Percentiles rank a stretch among this genome's conserved stretches.
Conservation (phyloP, 148 eudicot genomes). For the Selenicereus undatus region DNA sequence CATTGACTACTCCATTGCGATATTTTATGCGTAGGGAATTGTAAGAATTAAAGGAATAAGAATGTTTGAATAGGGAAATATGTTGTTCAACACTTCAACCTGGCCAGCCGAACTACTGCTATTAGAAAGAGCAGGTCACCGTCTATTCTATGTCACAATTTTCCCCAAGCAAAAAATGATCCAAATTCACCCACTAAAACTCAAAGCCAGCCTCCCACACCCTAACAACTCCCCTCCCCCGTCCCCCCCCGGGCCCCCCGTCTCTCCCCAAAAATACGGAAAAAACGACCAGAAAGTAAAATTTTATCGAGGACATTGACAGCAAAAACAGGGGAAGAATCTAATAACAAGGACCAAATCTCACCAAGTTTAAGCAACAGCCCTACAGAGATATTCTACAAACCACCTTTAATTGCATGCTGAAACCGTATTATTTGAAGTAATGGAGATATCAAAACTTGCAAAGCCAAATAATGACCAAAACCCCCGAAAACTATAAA, state of each 20-base stretch:
- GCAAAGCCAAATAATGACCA: neutral
- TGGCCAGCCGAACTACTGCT: neutral
- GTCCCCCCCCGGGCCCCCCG: too few species aligned
- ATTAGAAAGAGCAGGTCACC: too few species aligned
- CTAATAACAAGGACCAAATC: neutral
- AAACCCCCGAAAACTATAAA: neutral
- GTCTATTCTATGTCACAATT: too few species aligned
- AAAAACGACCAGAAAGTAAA: too few species aligned
- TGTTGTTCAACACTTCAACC: neutral
- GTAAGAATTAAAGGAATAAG: neutral
- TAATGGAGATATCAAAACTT: neutral
- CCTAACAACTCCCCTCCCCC: too few species aligned
- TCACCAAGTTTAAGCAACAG: neutral
- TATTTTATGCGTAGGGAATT: neutral
- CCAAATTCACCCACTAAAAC: too few species aligned
- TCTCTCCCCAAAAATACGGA: too few species aligned
- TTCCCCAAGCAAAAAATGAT: too few species aligned
- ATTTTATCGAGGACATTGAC: too few species aligned
- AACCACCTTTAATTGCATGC: neutral
- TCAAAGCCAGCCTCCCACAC: too few species aligned
- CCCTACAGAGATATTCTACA: neutral
- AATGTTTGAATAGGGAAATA: neutral
- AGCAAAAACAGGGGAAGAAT: too few species aligned
- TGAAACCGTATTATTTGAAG: neutral
- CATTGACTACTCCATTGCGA: neutral